These are phyloP conservation scores for Syzygium syzygioides DNA, from an alignment of 441 rosid species.

Conservation along the genomic window DNA sequence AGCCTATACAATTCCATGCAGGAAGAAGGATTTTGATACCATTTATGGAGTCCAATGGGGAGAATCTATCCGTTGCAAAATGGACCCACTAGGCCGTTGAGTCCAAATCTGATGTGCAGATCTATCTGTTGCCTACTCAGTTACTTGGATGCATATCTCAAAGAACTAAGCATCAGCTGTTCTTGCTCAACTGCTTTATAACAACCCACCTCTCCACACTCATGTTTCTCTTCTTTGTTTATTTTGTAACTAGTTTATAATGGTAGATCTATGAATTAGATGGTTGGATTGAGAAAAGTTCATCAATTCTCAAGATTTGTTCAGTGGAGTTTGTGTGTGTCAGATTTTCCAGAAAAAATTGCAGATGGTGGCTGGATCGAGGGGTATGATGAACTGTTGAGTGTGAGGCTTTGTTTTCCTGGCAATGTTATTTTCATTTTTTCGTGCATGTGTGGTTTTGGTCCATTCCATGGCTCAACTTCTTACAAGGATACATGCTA, in stretches of 20 bases:
- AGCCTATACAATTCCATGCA: background rate
- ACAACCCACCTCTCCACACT: background rate
- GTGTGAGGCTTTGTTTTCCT: background rate
- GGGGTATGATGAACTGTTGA: background rate
- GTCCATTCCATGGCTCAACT: background rate
- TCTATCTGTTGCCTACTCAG: background rate
- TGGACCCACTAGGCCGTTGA: background rate
- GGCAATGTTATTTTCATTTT: background rate
- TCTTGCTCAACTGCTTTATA: background rate
- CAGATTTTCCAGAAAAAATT: background rate
- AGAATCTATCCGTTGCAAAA: background rate
- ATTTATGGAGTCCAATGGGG: background rate
- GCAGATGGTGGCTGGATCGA: background rate
- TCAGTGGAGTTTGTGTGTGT: background rate
- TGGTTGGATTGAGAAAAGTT: background rate
- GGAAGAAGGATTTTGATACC: background rate
- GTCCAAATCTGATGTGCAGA: background rate
- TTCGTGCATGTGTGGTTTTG: background rate
- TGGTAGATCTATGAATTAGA: background rate
- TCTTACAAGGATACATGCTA: background rate
- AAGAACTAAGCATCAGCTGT: background rate
- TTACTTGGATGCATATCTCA: background rate
- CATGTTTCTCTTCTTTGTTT: background rate
- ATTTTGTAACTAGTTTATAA: background rate
- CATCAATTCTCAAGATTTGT: background rate